phyloP scores from a whole-genome alignment of 371 early-diverging fungal species.

The Capillidium heterosporum region DNA sequence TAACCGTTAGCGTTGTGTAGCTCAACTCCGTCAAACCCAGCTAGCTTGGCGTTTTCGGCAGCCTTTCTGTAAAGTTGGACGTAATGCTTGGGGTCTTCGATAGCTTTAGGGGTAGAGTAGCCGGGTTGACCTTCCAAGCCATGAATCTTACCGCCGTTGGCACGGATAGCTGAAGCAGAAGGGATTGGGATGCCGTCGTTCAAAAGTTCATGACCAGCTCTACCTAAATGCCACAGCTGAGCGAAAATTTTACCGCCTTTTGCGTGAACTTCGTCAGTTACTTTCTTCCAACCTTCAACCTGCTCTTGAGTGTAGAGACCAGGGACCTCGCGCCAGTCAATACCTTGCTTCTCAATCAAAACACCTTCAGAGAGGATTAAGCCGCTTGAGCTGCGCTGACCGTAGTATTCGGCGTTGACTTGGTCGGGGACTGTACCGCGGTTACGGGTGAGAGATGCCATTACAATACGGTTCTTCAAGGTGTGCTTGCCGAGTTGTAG shows the following conservation, averaged over 20 bases:
- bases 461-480: slow-evolving; percentile 27
- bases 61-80: slow-evolving; percentile 22
- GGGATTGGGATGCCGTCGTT: slow-evolving; percentile 4
- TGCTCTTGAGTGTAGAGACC: slow-evolving; percentile 70
- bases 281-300: slow-evolving; percentile 28
- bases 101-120: slow-evolving; percentile 10
- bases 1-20: slow-evolving; percentile 48
- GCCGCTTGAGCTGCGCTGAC: slow-evolving; percentile 39
- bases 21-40: slow-evolving; percentile 47
- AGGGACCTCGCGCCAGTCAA: slow-evolving; percentile 48
- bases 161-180: slow-evolving; percentile 17
- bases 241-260: slow-evolving; percentile 40
- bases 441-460: slow-evolving; percentile 28
- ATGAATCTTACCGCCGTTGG: slow-evolving; percentile 25
- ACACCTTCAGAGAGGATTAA: slow-evolving; percentile 63
- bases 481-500: slow-evolving; percentile 9
- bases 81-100: slow-evolving; percentile 41
- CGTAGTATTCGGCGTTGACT: slow-evolving; percentile 26
- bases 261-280: slow-evolving; percentile 40
- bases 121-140: slow-evolving; percentile 15
- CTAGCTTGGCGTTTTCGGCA: slow-evolving; percentile 6
- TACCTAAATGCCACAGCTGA: slow-evolving; percentile 68
- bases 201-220: slow-evolving; percentile 10
- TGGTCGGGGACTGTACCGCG: slow-evolving; percentile 21
- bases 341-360: slow-evolving; percentile 46